Base-by-base conservation (phyloP, 352 stramenopile genomes). In the Phytophthora hibernalis region DNA sequence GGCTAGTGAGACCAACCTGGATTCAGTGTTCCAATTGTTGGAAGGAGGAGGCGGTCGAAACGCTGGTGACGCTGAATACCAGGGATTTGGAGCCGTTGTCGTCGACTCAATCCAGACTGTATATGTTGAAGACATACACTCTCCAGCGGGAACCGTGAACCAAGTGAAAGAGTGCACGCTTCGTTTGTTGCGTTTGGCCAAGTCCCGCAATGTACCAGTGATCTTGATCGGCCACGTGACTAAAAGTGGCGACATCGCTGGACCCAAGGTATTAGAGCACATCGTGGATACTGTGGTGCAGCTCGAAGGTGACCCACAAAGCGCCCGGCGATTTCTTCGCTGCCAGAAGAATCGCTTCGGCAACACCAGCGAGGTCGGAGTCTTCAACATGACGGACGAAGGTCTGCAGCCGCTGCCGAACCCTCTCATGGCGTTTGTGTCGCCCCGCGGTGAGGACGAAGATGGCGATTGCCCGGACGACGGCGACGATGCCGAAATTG, bases 51-150 rank as follows among this genome's bases (percentile, higher is more conserved):
- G 44, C n/a, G 35, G 42, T 61, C 33, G 30, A 22, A 10, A 35
- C 7, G 20, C 15, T 12, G 37, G 40, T 44, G 26, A 40, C 24
- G 38, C 67, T 6, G 61, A 54, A 15, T 54, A 55, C 21, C 18
- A 49, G 22, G 31, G 57, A 16, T 95, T 93, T 62, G 78, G 73
- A 2, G 85, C 81, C 16, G 72, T 99, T 8, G 89, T 99, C 22
- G 83, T 99, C 38, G 97, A 99, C 65, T 98, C 92, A 11, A 99
- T 99, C 69, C 97, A 99, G 82, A 99, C 97, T 2, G 91, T 99
- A 49, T 93, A 94, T 52, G 97, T 89, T 35, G 80, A 92, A 40
- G 87, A 97, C 18, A 90, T 95, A 20, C 68, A 79, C 2, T 92
- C 83, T 12, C 72, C 88, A 16, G 87, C 96, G 7, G 87, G 87